Evolutionary conservation across 768 basidiomycete genomes (phyloP).

Genomic region (Clitopilus passeckerianus): DNA sequence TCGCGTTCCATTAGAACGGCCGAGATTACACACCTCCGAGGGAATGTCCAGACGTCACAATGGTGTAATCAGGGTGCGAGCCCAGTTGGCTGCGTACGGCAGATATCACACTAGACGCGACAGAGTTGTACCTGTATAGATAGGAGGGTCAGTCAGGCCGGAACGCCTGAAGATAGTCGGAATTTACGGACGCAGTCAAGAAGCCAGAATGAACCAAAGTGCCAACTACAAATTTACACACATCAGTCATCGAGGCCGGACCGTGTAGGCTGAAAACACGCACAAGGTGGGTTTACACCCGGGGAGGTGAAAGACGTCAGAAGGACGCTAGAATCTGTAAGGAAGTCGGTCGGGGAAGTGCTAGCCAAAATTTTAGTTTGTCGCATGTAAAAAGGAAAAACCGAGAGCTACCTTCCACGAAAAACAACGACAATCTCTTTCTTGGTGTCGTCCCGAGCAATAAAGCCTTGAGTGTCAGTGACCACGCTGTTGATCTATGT

Average conservation of each 20-base stretch:
- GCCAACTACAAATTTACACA: neutral
- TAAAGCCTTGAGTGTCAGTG: neutral
- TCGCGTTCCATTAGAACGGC: no score
- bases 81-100: neutral
- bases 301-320: neutral
- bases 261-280: neutral
- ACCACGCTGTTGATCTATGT: neutral
- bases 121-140: neutral
- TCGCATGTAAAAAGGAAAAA: neutral
- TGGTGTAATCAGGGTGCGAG: neutral
- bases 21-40: neutral
- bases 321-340: neutral
- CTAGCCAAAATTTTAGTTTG: neutral
- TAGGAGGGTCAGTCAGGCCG: no score
- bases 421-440: neutral
- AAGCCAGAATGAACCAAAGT: neutral
- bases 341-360: neutral
- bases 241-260: neutral
- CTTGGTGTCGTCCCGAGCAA: neutral
- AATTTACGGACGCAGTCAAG: neutral
- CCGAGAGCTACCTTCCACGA: neutral
- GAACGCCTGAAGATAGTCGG: no score
- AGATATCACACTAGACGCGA: neutral
- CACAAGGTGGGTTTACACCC: neutral
- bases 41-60: slow-evolving; percentile 1